These are phyloP conservation scores for Jackrogersella multiformis DNA, from an alignment of 495 filamentous ascomycete species.

Conservation along the genomic window DNA sequence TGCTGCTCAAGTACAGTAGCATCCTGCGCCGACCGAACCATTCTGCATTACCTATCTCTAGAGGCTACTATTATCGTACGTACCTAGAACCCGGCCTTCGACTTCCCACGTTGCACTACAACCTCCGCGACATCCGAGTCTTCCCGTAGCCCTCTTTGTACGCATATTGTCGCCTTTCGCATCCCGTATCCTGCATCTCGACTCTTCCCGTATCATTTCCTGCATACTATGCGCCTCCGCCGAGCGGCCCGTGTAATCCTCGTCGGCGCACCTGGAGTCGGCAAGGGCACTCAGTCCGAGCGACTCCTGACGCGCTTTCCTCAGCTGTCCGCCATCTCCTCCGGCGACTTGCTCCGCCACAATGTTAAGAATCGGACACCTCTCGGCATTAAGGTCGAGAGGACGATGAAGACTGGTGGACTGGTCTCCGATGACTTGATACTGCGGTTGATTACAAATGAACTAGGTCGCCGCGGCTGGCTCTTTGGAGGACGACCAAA, in stretches of 20 bases:
- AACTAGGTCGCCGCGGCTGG: slow-evolving; percentile 86
- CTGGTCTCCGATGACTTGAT: slow-evolving; percentile 92
- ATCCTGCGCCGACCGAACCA: slow-evolving; percentile 19
- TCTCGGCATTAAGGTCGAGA: slow-evolving; percentile 88
- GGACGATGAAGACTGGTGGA: slow-evolving; percentile 81
- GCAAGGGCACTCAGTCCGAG: slow-evolving; percentile 95
- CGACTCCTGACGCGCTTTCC: slow-evolving; percentile 86
- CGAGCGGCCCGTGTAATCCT: slow-evolving; percentile 93
- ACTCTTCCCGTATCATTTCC: not conserved
- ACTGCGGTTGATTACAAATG: slow-evolving; percentile 87
- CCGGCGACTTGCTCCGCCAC: slow-evolving; percentile 88
- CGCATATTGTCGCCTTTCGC: slow-evolving; percentile 12
- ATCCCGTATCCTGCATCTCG: slow-evolving; percentile 13
- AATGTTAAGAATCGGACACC: slow-evolving; percentile 90
- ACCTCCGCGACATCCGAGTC: slow-evolving; percentile 22
- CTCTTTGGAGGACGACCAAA: slow-evolving; percentile 58
- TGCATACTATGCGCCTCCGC: slow-evolving; percentile 67
- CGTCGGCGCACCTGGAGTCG: slow-evolving; percentile 89
- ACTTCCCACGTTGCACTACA: slow-evolving; percentile 13
- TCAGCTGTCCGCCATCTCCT: slow-evolving; percentile 89
- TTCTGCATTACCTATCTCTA: slow-evolving; percentile 7
- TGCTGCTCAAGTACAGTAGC: slow-evolving; percentile 5
- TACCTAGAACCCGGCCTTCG: slow-evolving; percentile 14
- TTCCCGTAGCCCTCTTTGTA: slow-evolving; percentile 15
- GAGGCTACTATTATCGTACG: slow-evolving; percentile 2